A percentile compares a stretch with the other conserved stretches of the same genome.
Conservation (phyloP, 2,329 filamentous ascomycete species). For the Diaporthe capsici region DNA sequence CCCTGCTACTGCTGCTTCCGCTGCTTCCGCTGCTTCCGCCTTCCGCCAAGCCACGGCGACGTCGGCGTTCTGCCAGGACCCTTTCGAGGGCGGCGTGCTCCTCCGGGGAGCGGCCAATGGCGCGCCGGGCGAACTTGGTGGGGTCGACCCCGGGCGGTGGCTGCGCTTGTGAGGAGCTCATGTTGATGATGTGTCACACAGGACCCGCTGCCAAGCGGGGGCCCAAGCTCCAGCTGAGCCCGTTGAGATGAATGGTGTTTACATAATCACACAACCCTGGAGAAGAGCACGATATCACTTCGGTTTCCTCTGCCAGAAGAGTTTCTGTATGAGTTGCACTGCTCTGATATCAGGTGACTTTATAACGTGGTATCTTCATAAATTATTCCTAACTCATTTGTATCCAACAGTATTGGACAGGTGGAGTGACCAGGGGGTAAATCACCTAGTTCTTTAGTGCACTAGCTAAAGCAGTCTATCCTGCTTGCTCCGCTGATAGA, state of each 20-base stretch:
- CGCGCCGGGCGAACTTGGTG: neutral
- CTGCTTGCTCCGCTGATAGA: too few relatives aligned
- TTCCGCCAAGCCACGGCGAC: neutral
- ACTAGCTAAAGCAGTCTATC: neutral
- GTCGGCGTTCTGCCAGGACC: neutral
- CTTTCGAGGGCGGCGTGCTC: conserved; percentile 5
- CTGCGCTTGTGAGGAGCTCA: conserved; percentile 1
- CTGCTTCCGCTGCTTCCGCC: neutral
- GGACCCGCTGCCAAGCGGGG: neutral
- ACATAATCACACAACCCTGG: neutral
- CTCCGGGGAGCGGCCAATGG: neutral
- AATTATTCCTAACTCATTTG: neutral
- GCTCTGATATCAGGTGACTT: too few relatives aligned
- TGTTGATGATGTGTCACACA: conserved; percentile 7
- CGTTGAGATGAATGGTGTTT: neutral
- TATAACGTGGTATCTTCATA: neutral
- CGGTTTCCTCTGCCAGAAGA: neutral
- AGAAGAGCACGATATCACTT: neutral
- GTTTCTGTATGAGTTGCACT: neutral
- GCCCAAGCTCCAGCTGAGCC: neutral
- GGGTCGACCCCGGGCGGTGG: conserved; percentile 6
- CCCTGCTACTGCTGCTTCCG: neutral
- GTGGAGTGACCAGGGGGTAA: too few relatives aligned
- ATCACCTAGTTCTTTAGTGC: neutral
- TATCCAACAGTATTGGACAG: neutral